These are phyloP conservation scores for Medicago arabica DNA, from an alignment of 306 rosid species.

Conservation along the genomic window DNA sequence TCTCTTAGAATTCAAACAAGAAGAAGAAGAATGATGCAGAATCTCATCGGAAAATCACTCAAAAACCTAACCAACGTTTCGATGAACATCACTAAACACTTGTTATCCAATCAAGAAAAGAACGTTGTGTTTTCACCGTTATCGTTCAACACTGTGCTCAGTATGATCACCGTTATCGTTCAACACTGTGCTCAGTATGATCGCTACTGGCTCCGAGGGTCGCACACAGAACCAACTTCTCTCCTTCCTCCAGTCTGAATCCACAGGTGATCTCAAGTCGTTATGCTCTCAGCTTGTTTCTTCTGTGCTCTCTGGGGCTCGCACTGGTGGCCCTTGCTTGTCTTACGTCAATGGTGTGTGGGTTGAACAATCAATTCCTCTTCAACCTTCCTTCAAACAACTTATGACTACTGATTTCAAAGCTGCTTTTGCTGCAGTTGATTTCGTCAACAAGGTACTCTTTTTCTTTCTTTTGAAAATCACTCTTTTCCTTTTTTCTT, in stretches of 20 bases:
- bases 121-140: neutral
- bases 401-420: neutral
- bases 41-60: no score
- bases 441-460: neutral
- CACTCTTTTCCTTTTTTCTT: no score
- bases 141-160: neutral
- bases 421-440: neutral
- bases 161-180: no score
- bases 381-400: neutral
- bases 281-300: neutral
- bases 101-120: neutral
- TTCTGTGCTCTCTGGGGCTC: neutral
- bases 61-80: neutral
- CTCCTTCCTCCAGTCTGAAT: neutral
- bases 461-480: no score
- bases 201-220: neutral
- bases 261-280: neutral
- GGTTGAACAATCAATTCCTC: neutral
- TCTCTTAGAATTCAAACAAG: neutral
- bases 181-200: neutral
- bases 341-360: neutral
- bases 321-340: neutral
- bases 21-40: neutral
- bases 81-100: neutral
- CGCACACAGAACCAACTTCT: neutral